Base-by-base conservation (phyloP, 1,284 basidiomycete species). In the Cronartium ribicola region DNA sequence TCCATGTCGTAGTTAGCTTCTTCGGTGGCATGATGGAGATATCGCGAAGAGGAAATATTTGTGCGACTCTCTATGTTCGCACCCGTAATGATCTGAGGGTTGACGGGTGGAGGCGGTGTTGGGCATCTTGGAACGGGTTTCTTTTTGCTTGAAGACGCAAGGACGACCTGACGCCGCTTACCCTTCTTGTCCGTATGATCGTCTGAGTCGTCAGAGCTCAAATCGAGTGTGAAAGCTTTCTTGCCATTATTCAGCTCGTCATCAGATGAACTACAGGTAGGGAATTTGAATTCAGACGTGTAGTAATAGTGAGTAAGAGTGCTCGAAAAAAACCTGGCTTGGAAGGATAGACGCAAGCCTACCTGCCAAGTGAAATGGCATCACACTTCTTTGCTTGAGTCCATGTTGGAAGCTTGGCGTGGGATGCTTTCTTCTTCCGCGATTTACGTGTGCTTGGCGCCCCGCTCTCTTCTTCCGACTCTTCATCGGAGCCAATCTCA, bases 61-160 rank as follows among this genome's bases (percentile, higher is more conserved):
- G 29, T 29, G 29, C 29, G 29, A 29, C 29, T 29, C 29, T 29
- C 29, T 55, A 5, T 11, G 44, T 10, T 55, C 8, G 11, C 46
- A n/a, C 5, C 5, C 6, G 7, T 39, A 7, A 63, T 63, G 61
- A 63, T 5, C 7, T 39, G n/a, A 7, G 4, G 36, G 36, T 63
- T 39, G 4, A 63, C 39, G 7, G 43, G 17, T 22, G 41, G 67
- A 6, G 67, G 67, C 29, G 67, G 67, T 36, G 67, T 70, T 8
- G 67, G 67, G 43, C 59, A 60, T 63, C 60, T 63, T 43, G 10
- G 8, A 14, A 29, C 51, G 29, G 20, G 51, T 57, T 57, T 57
- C 51, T 57, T 29, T 57, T 57, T 20, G 60, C 61, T 20, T 70
- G 60, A 5, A n/a, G 13, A 14, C 39, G 59, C 36, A n/a, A 36